A percentile compares a stretch with the other conserved stretches of the same genome.
Conservation (phyloP, 148 eudicot genomes). For the Fagopyrum tataricum region DNA sequence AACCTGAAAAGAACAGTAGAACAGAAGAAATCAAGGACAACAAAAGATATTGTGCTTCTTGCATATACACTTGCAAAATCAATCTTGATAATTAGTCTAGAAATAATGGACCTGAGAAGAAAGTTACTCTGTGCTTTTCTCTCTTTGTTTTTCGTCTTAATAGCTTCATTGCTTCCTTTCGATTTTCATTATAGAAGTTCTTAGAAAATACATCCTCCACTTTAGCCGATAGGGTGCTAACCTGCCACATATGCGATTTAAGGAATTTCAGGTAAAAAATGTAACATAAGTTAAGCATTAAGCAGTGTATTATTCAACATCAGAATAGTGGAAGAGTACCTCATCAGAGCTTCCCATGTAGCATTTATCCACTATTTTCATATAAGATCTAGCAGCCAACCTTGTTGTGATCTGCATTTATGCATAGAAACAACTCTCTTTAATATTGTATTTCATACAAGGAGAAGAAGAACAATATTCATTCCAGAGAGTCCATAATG, state of each 20-base stretch:
- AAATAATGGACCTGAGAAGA: slow-evolving; percentile 42
- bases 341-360: slow-evolving; percentile 69
- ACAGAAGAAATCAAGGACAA: slow-evolving; percentile 13
- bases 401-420: slow-evolving; percentile 48
- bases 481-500: background rate
- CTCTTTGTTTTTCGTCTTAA: slow-evolving; percentile 48
- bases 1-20: slow-evolving; percentile 36
- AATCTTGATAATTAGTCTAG: background rate
- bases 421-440: slow-evolving; percentile 1
- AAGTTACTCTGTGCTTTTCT: slow-evolving; percentile 63
- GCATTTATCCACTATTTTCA: slow-evolving; percentile 71
- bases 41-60: slow-evolving; percentile 11
- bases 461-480: background rate
- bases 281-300: no score
- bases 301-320: background rate
- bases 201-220: slow-evolving; percentile 61
- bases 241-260: slow-evolving; percentile 27
- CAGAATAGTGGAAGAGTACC: slow-evolving; percentile 28
- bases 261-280: background rate
- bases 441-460: background rate
- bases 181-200: slow-evolving; percentile 63
- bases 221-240: slow-evolving; percentile 43
- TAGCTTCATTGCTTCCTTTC: slow-evolving; percentile 65
- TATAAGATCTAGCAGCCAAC: slow-evolving; percentile 55
- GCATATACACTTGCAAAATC: background rate